Percentiles rank a stretch among this genome's conserved stretches.
phyloP scores from a whole-genome alignment of 805 yeast species.

The Yarrowia keelungensis region DNA sequence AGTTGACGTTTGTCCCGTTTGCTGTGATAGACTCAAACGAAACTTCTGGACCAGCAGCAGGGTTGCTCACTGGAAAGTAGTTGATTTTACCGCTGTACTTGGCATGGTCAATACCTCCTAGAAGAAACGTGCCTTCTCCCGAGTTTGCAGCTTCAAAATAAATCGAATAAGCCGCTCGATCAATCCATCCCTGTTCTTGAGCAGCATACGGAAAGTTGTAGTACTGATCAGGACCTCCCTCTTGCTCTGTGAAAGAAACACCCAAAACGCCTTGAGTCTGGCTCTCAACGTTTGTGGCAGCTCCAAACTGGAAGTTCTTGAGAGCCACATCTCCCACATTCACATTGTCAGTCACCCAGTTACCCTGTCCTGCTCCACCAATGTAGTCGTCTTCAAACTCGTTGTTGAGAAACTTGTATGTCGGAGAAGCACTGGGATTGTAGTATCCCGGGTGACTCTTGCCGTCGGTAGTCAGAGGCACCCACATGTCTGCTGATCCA shows the following conservation, averaged over 20 bases:
- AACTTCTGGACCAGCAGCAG: background rate
- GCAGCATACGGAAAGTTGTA: conserved; percentile 6
- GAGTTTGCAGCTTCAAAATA: background rate
- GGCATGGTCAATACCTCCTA: conserved; percentile 1
- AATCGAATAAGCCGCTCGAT: background rate
- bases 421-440: background rate
- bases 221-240: background rate
- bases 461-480: background rate
- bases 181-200: background rate
- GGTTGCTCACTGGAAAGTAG: background rate
- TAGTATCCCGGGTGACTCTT: background rate
- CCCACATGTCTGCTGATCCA: conserved; percentile 6
- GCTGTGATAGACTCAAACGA: background rate
- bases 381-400: background rate
- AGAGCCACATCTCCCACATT: background rate
- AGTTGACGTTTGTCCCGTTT: background rate
- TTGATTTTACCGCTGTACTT: conserved; percentile 1
- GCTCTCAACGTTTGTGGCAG: background rate
- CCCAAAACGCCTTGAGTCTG: background rate
- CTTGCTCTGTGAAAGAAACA: background rate
- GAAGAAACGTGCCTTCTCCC: background rate
- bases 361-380: background rate
- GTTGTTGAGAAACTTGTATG: background rate
- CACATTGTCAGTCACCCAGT: background rate
- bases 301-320: background rate